Conservation (phyloP, 1,139 yeast genomes). For the Magnusiomyces clavatus region DNA sequence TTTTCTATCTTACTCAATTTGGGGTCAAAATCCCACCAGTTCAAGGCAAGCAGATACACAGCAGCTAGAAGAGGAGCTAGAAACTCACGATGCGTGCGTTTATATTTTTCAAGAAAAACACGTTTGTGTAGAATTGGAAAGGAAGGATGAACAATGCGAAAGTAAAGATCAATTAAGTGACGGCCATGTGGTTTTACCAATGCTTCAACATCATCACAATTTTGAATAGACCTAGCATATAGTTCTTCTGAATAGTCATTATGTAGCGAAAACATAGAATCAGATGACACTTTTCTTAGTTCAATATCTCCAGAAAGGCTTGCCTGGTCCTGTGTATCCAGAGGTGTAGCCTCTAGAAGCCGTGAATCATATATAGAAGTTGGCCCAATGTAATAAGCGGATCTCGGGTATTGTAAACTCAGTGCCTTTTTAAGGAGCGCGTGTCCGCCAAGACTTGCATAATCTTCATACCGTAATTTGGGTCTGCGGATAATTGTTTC, state of each 20-base stretch:
- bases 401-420: conserved; percentile 34
- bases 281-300: conserved; percentile 32
- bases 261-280: conserved; percentile 30
- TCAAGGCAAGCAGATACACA: conserved; percentile 38
- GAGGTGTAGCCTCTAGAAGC: conserved; percentile 26
- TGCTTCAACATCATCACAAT: conserved; percentile 35
- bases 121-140: conserved; percentile 38
- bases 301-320: conserved; percentile 28
- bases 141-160: conserved; percentile 38
- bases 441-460: conserved; percentile 33
- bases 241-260: conserved; percentile 26
- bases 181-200: conserved; percentile 38
- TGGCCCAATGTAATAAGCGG: conserved; percentile 33
- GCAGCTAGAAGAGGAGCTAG: conserved; percentile 40
- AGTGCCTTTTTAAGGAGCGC: conserved; percentile 34
- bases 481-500: conserved; percentile 7
- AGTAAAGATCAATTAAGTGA: conserved; percentile 35
- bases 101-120: conserved; percentile 39
- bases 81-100: conserved; percentile 40
- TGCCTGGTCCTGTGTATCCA: conserved; percentile 31
- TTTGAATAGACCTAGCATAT: conserved; percentile 23
- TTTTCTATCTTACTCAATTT: conserved; percentile 14
- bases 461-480: conserved; percentile 30
- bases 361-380: conserved; percentile 32
- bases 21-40: conserved; percentile 38